phyloP scores from a whole-genome alignment of 2,329 filamentous ascomycete genomes.

The Apiospora marii region DNA sequence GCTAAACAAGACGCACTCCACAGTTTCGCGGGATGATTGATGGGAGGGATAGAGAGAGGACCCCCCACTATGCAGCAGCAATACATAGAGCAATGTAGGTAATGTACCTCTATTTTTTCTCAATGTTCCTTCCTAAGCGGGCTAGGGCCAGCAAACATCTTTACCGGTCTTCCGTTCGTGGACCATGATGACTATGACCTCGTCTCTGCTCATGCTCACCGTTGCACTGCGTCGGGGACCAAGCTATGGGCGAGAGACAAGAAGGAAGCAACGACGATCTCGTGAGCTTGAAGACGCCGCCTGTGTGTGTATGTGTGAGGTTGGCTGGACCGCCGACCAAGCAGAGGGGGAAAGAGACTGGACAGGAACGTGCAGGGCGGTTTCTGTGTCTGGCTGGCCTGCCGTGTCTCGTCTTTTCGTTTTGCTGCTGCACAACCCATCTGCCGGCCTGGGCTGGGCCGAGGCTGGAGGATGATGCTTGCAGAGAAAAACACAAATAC shows the following conservation, averaged over 20 bases:
- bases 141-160: slow-evolving; percentile 2
- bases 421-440: background rate
- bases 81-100: too few species aligned
- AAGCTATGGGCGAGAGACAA: background rate
- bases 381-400: background rate
- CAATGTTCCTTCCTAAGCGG: slow-evolving; percentile 7
- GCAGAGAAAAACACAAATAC: background rate
- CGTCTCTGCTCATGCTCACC: background rate
- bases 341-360: background rate
- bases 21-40: slow-evolving; percentile 18
- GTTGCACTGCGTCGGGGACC: slow-evolving; percentile 8
- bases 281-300: background rate
- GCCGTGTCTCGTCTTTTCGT: slow-evolving; percentile 13
- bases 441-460: slow-evolving; percentile 1
- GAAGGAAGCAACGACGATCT: slow-evolving; percentile 1
- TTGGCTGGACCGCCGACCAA: background rate
- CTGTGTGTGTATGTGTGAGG: background rate
- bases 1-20: slow-evolving; percentile 16
- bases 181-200: background rate
- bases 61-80: slow-evolving; percentile 6
- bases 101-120: background rate
- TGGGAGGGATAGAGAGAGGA: background rate
- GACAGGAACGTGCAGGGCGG: slow-evolving; percentile 1
- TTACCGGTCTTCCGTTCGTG: background rate
- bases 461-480: background rate